These are phyloP conservation scores for Metschnikowia gelsemii DNA, from an alignment of 805 yeast species.

Conservation along the genomic window DNA sequence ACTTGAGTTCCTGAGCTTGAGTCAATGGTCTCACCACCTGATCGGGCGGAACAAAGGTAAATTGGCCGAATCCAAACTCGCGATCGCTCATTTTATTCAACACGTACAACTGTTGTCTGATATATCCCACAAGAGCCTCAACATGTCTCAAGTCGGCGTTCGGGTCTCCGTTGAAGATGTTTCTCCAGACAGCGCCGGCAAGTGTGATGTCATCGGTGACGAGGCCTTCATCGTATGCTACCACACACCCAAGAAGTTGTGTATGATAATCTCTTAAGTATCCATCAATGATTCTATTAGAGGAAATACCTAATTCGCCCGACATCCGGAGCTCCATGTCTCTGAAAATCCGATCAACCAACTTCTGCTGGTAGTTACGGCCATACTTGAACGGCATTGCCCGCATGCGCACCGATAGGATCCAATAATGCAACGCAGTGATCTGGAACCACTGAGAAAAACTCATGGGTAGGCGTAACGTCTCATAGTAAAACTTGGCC, in stretches of 20 bases:
- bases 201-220: conserved; percentile 73
- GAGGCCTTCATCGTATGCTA: conserved; percentile 91
- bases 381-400: conserved; percentile 92
- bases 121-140: conserved; percentile 86
- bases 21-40: conserved; percentile 73
- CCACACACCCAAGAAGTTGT: conserved; percentile 84
- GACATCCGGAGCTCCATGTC: conserved; percentile 86
- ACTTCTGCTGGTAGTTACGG: conserved; percentile 83
- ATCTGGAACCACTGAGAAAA: conserved; percentile 97
- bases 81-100: conserved; percentile 82
- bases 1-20: conserved; percentile 56
- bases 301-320: conserved; percentile 80
- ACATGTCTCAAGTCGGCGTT: conserved; percentile 79
- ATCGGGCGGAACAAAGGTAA: conserved; percentile 80
- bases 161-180: conserved; percentile 81
- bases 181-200: conserved; percentile 86
- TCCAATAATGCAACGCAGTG: conserved; percentile 89
- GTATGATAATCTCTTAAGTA: conserved; percentile 88
- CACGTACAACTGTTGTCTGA: conserved; percentile 86
- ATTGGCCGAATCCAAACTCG: conserved; percentile 90
- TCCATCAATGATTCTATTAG: conserved; percentile 78
- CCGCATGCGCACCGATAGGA: conserved; percentile 90
- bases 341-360: conserved; percentile 83
- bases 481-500: conserved; percentile 83
- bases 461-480: conserved; percentile 76